phyloP scores from a whole-genome alignment of 352 stramenopile genomes.

The Thalassiosira mediterranea region DNA sequence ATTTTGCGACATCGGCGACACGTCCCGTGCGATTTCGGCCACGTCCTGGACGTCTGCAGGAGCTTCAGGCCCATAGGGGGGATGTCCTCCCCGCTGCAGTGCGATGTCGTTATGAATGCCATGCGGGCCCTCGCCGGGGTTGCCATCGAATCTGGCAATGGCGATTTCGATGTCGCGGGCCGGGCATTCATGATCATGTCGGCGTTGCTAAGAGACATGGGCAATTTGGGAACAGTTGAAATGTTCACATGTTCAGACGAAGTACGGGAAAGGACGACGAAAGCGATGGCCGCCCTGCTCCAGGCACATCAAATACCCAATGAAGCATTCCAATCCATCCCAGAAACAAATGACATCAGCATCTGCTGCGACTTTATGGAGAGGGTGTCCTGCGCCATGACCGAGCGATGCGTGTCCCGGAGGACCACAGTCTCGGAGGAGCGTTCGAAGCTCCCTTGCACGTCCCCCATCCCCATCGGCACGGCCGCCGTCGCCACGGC shows the following conservation, averaged over 20 bases:
- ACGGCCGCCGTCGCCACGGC: constrained; percentile 57
- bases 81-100: not conserved
- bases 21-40: constrained; percentile 24
- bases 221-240: too few species aligned
- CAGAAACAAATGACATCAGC: constrained; percentile 1
- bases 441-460: not conserved
- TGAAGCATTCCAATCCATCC: too few species aligned
- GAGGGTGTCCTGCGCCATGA: constrained; percentile 16
- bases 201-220: constrained; percentile 9
- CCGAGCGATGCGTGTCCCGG: constrained; percentile 31
- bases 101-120: constrained; percentile 2
- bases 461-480: constrained; percentile 6
- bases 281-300: not conserved
- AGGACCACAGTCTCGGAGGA: too few species aligned
- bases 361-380: constrained; percentile 3
- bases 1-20: constrained; percentile 30
- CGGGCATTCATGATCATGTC: constrained; percentile 56
- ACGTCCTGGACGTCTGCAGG: constrained; percentile 30
- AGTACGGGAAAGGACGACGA: too few species aligned
- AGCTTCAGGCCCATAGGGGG: constrained; percentile 1
- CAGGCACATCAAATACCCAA: not conserved
- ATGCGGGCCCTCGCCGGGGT: constrained; percentile 24
- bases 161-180: constrained; percentile 58
- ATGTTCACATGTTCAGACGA: too few species aligned
- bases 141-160: constrained; percentile 12